A percentile compares a stretch with the other conserved stretches of the same genome.
Evolutionary conservation across 768 basidiomycete genomes (phyloP).

Genomic region (Chalciporus piperatus): DNA sequence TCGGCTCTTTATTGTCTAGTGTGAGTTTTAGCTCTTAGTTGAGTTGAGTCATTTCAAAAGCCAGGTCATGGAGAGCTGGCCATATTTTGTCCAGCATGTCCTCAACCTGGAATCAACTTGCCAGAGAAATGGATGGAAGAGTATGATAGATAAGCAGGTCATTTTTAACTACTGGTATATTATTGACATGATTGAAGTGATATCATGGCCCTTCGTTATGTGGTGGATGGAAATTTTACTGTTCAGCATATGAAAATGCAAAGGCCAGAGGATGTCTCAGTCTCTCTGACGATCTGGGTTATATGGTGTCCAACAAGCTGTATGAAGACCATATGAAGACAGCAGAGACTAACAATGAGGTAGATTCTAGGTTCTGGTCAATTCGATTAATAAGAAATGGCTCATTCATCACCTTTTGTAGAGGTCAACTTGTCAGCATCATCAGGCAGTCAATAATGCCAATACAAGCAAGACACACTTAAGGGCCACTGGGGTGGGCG

Average conservation of each 20-base stretch:
- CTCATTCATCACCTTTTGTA: conserved; percentile 5
- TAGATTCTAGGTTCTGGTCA: neutral
- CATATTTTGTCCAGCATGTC: conserved; percentile 15
- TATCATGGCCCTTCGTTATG: conserved; percentile 3
- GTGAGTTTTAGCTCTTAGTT: no score
- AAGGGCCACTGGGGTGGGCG: conserved; percentile 4
- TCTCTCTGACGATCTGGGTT: conserved; percentile 26
- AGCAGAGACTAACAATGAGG: conserved; percentile 3
- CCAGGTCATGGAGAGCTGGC: conserved; percentile 5
- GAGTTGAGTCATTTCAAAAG: no score
- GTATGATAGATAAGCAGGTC: neutral
- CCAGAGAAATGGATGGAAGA: conserved; percentile 19
- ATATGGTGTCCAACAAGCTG: conserved; percentile 18
- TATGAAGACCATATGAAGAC: conserved; percentile 23
- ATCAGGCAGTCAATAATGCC: conserved; percentile 18
- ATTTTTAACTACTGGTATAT: neutral
- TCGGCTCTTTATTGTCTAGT: no score
- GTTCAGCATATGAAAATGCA: conserved; percentile 12
- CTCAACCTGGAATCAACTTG: conserved; percentile 27
- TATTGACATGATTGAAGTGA: neutral
- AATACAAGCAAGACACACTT: conserved; percentile 12
- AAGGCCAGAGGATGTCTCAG: conserved; percentile 20
- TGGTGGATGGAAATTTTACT: no score
- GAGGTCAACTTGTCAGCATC: conserved; percentile 12
- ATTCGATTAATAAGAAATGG: neutral